These are phyloP conservation scores for Aureobasidium sp. DNA, from an alignment of 2,329 filamentous ascomycete species.

Conservation along the genomic window DNA sequence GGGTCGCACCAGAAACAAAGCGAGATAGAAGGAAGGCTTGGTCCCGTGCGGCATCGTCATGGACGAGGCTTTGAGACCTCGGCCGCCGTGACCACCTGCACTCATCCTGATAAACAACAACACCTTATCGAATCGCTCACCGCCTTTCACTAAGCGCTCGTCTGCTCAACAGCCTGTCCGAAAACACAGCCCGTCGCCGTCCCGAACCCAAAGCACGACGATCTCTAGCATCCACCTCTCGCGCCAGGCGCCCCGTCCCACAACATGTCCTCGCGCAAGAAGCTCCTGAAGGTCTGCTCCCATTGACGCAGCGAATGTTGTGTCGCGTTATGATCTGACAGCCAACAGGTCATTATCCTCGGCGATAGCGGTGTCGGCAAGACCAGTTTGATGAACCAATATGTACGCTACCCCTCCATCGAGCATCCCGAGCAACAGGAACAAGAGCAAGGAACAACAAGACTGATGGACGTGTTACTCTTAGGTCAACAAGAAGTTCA, in stretches of 20 bases:
- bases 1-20: neutral
- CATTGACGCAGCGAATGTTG: neutral
- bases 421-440: neutral
- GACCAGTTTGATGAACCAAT: slow-evolving; percentile 99
- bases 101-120: slow-evolving; percentile 6
- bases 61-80: slow-evolving; percentile 2
- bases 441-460: neutral
- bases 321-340: slow-evolving; percentile 13
- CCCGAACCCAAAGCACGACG: neutral
- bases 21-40: slow-evolving; percentile 5
- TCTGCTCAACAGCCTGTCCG: neutral
- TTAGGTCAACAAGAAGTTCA: slow-evolving; percentile 99
- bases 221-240: neutral
- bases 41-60: slow-evolving; percentile 9
- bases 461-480: slow-evolving; percentile 5
- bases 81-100: slow-evolving; percentile 8
- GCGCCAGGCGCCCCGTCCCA: slow-evolving; percentile 9
- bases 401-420: slow-evolving; percentile 57
- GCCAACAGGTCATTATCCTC: slow-evolving; percentile 83
- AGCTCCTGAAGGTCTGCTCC: slow-evolving; percentile 29
- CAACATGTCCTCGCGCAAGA: slow-evolving; percentile 31
- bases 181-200: neutral
- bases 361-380: slow-evolving; percentile 98
- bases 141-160: neutral
- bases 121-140: neutral